Evolutionary conservation across 805 yeast species (phyloP).

Genomic region (Wickerhamiella australiensis): DNA sequence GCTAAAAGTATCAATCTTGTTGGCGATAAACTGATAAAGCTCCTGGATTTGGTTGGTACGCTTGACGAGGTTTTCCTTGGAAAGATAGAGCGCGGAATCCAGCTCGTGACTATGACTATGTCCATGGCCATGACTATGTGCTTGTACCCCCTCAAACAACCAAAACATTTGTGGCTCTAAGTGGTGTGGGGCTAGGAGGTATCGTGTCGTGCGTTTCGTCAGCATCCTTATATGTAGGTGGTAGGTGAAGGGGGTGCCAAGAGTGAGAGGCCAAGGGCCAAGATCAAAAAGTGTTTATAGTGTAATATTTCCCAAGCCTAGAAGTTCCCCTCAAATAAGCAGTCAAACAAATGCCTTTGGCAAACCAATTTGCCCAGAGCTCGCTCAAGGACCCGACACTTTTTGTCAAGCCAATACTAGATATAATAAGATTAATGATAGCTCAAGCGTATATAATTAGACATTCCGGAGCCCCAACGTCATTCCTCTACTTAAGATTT

Average conservation of each 20-base stretch:
- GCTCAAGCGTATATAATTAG: too few species aligned
- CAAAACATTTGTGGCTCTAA: neutral
- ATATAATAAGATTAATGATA: too few species aligned
- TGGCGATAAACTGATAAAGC: neutral
- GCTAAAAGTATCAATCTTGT: neutral
- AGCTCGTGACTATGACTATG: slow-evolving; percentile 17
- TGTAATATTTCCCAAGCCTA: too few species aligned
- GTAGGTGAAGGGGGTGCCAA: too few species aligned
- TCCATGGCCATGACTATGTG: slow-evolving; percentile 14
- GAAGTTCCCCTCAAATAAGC: too few species aligned
- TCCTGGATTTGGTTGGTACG: neutral
- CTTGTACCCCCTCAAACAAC: slow-evolving; percentile 4
- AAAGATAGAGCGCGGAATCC: neutral
- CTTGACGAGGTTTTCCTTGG: neutral
- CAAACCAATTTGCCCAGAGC: too few species aligned
- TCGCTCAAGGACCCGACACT: too few species aligned
- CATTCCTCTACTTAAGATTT: too few species aligned
- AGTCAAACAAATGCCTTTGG: too few species aligned
- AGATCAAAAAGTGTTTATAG: neutral
- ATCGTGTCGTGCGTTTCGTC: neutral
- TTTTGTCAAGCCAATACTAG: too few species aligned
- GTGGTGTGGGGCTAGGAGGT: neutral
- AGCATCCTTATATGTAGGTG: neutral
- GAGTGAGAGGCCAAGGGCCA: neutral
- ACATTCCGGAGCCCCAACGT: too few species aligned